Base-by-base conservation (phyloP, 345 rosid species). In the Salix koriyanagi region DNA sequence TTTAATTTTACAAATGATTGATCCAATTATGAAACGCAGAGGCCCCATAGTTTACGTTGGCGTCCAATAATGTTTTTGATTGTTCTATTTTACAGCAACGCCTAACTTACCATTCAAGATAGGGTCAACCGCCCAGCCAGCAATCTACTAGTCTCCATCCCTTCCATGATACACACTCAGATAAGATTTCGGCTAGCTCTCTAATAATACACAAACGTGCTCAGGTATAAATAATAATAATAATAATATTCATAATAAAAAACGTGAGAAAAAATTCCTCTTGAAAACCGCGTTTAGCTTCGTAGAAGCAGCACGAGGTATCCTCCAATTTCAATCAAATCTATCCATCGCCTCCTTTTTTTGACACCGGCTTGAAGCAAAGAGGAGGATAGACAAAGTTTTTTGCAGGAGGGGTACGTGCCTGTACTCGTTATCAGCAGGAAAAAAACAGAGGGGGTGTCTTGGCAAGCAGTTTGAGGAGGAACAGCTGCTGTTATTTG, bases 331-430 rank as follows among this genome's bases (percentile, higher is more conserved):
- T 18, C 21, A 60, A 34, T 28, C 56, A 11, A 23, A 19, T 7
- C n/a, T 2, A 19, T 21, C n/a, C 9, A 52, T 66, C 28, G 18
- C 10, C 18, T 78, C 61, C 23, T 41, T 67, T 46, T 34, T 52
- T 77, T 23, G 69, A 79, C 61, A 74, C 8, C 25, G 48, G 21
- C 16, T 74, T 44, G 25, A 16, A 54, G 65, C 70, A 41, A 1
- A 34, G 71, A 41, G 71, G 67, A 37, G 71, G 54, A 54, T 54
- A 54, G 0, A 68, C 66, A 77, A 41, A 68, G 76, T 68, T 76
- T 77, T 41, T 25, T 69, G 70, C 67, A 56, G 46, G 78, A 60
- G 30, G 64, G 25, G 30, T 42, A 41, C 75, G 30, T 14, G 28
- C 0, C 16, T 46, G 46, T 5, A 4, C 26, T 30, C 44, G 39